phyloP scores from a whole-genome alignment of 1,139 yeast species.

The Dujonia santamariae region DNA sequence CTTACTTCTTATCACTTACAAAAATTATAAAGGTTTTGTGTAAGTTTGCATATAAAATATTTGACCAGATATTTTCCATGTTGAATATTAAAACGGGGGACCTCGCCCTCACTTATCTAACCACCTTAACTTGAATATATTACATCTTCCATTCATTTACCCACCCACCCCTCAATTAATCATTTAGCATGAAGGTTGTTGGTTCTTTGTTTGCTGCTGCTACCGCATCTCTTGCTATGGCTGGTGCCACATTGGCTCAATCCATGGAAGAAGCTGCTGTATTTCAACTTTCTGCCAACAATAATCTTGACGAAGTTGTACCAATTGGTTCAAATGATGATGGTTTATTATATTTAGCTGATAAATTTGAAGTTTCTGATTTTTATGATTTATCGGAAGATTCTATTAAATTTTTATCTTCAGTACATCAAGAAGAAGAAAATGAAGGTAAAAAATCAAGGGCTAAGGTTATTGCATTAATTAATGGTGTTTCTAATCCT shows the following conservation, averaged over 20 bases:
- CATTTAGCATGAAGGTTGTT: conserved; percentile 1
- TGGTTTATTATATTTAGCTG: conserved; percentile 36
- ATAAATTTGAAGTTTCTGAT: conserved; percentile 36
- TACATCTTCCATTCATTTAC: too few relatives aligned
- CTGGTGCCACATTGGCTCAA: conserved; percentile 1
- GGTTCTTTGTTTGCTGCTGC: background rate
- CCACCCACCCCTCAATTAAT: background rate
- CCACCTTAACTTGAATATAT: too few relatives aligned
- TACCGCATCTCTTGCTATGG: background rate
- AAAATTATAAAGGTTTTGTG: too few relatives aligned
- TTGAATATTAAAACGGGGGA: too few relatives aligned
- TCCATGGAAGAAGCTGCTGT: conserved; percentile 6
- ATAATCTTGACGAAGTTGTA: background rate
- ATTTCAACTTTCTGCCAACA: background rate
- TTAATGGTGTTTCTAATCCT: conserved; percentile 34
- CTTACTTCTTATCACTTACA: too few relatives aligned
- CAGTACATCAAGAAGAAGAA: conserved; percentile 16
- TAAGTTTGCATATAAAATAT: too few relatives aligned
- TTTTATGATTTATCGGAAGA: conserved; percentile 29
- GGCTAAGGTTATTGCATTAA: conserved; percentile 34
- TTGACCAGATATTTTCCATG: too few relatives aligned
- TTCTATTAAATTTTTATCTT: conserved; percentile 23
- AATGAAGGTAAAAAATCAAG: conserved; percentile 13
- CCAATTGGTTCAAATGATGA: conserved; percentile 15
- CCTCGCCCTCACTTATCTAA: too few relatives aligned